These are phyloP conservation scores for Lyophyllum atratum DNA, from an alignment of 768 basidiomycete genomes.

Conservation along the genomic window DNA sequence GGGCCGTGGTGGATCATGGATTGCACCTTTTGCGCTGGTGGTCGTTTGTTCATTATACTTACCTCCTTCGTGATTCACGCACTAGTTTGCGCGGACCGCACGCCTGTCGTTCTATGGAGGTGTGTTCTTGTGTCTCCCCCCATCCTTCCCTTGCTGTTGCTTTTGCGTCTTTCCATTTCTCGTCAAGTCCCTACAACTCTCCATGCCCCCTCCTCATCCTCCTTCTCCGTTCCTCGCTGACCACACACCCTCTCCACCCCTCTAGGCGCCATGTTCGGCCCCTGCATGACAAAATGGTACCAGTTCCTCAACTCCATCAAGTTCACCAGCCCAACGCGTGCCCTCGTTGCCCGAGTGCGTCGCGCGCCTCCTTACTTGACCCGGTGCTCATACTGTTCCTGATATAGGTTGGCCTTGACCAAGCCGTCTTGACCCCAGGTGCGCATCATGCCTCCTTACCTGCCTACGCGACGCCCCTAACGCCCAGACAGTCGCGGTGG, in stretches of 20 bases:
- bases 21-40: neutral
- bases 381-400: neutral
- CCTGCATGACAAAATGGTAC: slow-evolving; percentile 83
- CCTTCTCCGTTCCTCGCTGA: no score
- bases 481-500: slow-evolving; percentile 50
- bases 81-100: slow-evolving; percentile 59
- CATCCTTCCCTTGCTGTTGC: neutral
- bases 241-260: neutral
- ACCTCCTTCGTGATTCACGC: neutral
- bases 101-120: slow-evolving; percentile 77
- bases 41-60: neutral
- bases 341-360: slow-evolving; percentile 62
- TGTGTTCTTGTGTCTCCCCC: slow-evolving; percentile 20
- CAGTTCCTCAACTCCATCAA: slow-evolving; percentile 68
- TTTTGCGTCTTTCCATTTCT: neutral
- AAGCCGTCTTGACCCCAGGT: slow-evolving; percentile 76
- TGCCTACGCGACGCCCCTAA: no score
- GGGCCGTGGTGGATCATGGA: neutral
- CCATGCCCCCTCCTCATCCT: neutral
- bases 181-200: neutral
- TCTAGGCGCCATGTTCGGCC: slow-evolving; percentile 73
- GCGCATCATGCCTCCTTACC: no score
- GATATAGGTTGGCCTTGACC: slow-evolving; percentile 79
- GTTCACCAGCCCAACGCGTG: slow-evolving; percentile 61
- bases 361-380: neutral